Evolutionary conservation across 495 filamentous ascomycete genomes (phyloP).

Genomic region (Xylaria castorea): DNA sequence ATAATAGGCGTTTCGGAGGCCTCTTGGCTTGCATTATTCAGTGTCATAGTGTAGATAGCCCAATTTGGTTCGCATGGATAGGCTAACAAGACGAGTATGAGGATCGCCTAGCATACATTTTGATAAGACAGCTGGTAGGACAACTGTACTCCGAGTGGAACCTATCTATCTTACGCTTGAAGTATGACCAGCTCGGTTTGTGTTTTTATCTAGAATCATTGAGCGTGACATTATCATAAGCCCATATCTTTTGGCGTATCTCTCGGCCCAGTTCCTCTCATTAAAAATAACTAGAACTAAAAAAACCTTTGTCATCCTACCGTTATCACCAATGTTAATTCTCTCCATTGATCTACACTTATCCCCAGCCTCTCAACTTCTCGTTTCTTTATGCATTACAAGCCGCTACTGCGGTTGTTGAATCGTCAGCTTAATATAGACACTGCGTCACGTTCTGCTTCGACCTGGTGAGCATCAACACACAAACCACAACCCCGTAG

Average conservation of each 20-base stretch:
- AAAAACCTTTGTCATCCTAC: background rate
- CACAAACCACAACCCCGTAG: conserved; percentile 61
- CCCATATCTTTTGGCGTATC: background rate
- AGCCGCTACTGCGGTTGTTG: background rate
- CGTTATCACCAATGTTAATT: background rate
- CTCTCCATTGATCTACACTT: background rate
- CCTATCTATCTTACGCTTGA: background rate
- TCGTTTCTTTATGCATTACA: background rate
- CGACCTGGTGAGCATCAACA: conserved; percentile 51
- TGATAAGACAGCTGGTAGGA: conserved; percentile 3
- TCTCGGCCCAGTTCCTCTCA: background rate
- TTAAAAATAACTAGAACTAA: background rate
- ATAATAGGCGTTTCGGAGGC: conserved; percentile 20
- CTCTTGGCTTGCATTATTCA: conserved; percentile 26
- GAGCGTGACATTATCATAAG: background rate
- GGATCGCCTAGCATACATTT: conserved; percentile 2
- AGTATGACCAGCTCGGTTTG: background rate
- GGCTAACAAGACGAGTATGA: conserved; percentile 35
- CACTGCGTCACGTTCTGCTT: conserved; percentile 45
- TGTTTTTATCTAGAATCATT: background rate
- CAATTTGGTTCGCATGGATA: conserved; percentile 37
- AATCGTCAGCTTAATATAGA: conserved; percentile 31
- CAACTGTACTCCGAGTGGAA: background rate
- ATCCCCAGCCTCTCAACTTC: background rate
- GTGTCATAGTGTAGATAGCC: conserved; percentile 26